Conservation (phyloP, 768 basidiomycete species). For the Panus rudis region DNA sequence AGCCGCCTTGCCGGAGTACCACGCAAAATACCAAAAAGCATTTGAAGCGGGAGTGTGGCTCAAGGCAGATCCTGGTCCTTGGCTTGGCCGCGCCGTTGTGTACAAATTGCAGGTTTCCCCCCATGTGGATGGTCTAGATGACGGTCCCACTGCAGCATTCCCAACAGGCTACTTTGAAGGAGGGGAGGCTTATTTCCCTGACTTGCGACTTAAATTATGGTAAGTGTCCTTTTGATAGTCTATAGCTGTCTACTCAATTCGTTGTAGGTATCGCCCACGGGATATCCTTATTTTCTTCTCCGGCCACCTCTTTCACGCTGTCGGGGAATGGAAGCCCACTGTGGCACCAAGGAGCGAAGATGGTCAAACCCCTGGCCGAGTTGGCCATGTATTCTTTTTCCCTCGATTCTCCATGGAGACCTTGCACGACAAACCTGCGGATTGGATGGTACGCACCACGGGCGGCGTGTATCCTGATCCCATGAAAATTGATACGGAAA, state of each 20-base stretch:
- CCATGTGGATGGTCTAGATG: neutral
- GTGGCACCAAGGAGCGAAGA: neutral
- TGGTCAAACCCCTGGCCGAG: neutral
- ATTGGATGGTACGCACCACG: neutral
- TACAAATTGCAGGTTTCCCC: neutral
- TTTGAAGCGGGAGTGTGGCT: neutral
- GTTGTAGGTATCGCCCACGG: neutral
- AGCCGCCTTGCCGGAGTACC: neutral
- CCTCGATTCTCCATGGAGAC: neutral
- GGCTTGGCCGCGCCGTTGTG: neutral
- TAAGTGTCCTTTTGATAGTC: neutral
- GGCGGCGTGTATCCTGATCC: too few species aligned
- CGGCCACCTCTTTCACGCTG: neutral
- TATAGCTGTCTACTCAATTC: neutral
- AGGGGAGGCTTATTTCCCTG: neutral
- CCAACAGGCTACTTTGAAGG: neutral
- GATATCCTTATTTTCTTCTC: neutral
- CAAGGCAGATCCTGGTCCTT: neutral
- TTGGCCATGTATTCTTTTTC: neutral
- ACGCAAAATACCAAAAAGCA: neutral
- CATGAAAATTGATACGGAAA: too few species aligned
- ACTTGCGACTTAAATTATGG: neutral
- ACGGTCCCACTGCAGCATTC: neutral
- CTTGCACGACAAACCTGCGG: neutral
- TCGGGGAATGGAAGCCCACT: neutral